Evolutionary conservation across 129 eudicot genomes (phyloP), one percentile per base, ranked within the genome.

Genomic region (Artemisia tridentata): DNA sequence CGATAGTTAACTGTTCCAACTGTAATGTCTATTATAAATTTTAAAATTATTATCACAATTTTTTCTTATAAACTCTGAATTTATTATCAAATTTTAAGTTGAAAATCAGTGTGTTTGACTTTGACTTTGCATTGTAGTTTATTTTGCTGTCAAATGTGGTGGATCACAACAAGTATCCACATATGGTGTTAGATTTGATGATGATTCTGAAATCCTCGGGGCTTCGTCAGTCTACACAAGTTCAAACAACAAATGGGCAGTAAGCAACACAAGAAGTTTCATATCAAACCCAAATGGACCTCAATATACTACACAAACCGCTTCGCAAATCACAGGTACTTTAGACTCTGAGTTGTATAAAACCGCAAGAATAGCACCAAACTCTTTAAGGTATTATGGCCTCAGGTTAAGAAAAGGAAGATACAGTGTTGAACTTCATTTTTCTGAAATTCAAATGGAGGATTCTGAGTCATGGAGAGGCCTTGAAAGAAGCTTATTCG

Each of bases 231-330:
- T 84, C n/a, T n/a, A 82, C 78, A 61, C 80, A 3, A 79, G 82
- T 67, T 67, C 86, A 20, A 73, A 72, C 50, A 45, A 50, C 23
- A 67, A 82, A 27, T 88, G 90, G 90, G 88, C 86, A 3, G 90
- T 88, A 21, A 88, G 95, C 87, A 88, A 80, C 77, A 77, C 80
- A 0, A 90, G 95, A 41, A 69, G 56, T 55, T 88, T 67, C 77
- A 84, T 88, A 74, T 84, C 86, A 18, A 84, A 88, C 72, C 90
- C 88, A 12, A 80, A 82, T 62, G 95, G 95, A 38, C 88, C 84
- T 16, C 80, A 62, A 51, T 68, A 64, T 53, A 82, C 67, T 10
- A 75, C 77, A 19, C 74, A 78, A 5, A 84, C 95, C 2, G 81
- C 80, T 34, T 78, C 90, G 69, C 95, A 88, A 41, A 84, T 84